A percentile compares a stretch with the other conserved stretches of the same genome.
phyloP scores from a whole-genome alignment of 441 rosid genomes.

The Populus hybrid region DNA sequence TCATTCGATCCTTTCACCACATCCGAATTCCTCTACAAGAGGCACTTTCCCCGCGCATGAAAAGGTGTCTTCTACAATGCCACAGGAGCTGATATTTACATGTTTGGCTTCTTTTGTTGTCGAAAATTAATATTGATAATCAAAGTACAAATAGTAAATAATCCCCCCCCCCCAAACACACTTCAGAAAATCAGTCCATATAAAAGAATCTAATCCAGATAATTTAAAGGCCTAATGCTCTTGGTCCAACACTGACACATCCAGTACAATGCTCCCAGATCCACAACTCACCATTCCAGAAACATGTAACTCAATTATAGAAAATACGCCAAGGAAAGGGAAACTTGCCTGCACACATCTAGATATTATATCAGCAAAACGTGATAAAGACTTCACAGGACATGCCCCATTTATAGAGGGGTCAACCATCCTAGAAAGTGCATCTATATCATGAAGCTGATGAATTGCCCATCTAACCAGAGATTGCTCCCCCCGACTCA shows the following conservation, averaged over 20 bases:
- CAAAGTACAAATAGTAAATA: background rate
- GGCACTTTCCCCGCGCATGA: background rate
- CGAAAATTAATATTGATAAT: background rate
- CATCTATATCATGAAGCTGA: conserved; percentile 81
- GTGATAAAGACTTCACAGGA: conserved; percentile 77
- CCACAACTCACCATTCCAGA: background rate
- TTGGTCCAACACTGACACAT: background rate
- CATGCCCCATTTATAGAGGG: conserved; percentile 59
- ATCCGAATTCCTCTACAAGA: background rate
- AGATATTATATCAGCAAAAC: conserved; percentile 86
- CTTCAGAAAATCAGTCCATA: background rate
- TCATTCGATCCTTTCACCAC: background rate
- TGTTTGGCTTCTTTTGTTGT: background rate
- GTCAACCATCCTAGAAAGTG: conserved; percentile 81
- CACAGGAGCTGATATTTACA: background rate
- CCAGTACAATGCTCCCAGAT: background rate
- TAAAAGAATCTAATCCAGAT: background rate
- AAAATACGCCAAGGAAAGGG: background rate
- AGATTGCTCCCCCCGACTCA: conserved; percentile 70
- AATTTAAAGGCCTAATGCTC: background rate
- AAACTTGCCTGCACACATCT: conserved; percentile 71
- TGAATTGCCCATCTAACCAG: conserved; percentile 86
- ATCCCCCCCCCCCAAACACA: background rate
- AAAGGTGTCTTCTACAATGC: background rate
- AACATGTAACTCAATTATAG: background rate